Base-by-base conservation (phyloP, 2,329 filamentous ascomycete species). In the Aspergillus carbonarius region DNA sequence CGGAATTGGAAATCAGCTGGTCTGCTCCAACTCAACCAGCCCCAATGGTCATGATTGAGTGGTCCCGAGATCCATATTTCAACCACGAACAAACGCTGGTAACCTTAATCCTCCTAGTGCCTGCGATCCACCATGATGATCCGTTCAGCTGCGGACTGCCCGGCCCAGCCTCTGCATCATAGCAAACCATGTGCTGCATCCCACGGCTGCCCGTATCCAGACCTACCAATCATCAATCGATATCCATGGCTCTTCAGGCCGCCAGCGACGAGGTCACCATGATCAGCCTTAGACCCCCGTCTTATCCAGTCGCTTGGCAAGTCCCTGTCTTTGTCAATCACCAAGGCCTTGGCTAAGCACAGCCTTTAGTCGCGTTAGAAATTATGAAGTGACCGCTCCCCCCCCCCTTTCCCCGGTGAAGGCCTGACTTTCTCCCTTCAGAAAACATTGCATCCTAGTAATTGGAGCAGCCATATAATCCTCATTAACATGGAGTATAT, bases 401-500 rank as follows among this genome's bases (percentile, higher is more conserved):
- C 7, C 44, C 27, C 27, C 7, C n/a, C 25, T 32, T 25, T 10
- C 25, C 7, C 44, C 27, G 40, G 15, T 1, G 15, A 17, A 13
- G 1, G 23, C 30, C 52, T 15, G 12, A 17, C 13, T 37, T n/a
- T 20, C 25, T 34, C 8, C 27, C 4, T 30, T 25, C 13, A 34
- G 34, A 17, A 17, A 17, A 25, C 47, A 52, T 40, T 37, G 30
- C 5, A 18, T 3, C 32, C 44, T 3, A 27, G 17, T 35, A 12
- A 15, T 12, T 13, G 34, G 50, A 27, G 61, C 18, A 61, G 55
- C 37, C 34, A 49, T 60, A 35, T 39, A 10, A 25, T 12, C 49
- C 51, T 48, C 10, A 32, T 49, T 35, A 56, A 47, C 4, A 66
- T 66, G 64, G 61, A 62, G 56, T 37, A 37, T 12, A 49, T 49